Evolutionary conservation across 169 alveolate species (phyloP).

Genomic region (Cryptosporidium parvum): DNA sequence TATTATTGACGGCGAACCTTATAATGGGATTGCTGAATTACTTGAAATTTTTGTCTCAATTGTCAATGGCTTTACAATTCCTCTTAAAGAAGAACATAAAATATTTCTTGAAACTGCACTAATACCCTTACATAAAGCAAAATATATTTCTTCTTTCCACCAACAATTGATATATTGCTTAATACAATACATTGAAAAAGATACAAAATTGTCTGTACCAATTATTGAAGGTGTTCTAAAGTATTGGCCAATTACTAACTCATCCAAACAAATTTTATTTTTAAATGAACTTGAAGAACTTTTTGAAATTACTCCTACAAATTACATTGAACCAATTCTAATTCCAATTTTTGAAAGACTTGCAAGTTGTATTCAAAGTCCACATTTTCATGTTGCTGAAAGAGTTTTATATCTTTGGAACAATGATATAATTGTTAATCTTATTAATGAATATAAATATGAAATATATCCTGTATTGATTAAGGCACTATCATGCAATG

Average conservation of each 20-base stretch:
- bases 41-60: constrained; percentile 94
- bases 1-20: constrained; percentile 93
- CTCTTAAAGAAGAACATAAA: constrained; percentile 97
- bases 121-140: constrained; percentile 96
- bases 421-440: constrained; percentile 88
- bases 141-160: constrained; percentile 92
- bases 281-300: constrained; percentile 96
- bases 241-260: constrained; percentile 97
- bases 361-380: constrained; percentile 81
- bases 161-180: constrained; percentile 95
- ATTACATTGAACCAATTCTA: constrained; percentile 86
- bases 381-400: constrained; percentile 92
- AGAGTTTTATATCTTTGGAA: constrained; percentile 92
- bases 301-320: constrained; percentile 85
- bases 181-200: constrained; percentile 95
- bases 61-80: constrained; percentile 97
- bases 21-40: constrained; percentile 96
- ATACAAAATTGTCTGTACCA: constrained; percentile 93
- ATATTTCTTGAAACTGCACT: constrained; percentile 93
- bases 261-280: constrained; percentile 94
- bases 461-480: constrained; percentile 83
- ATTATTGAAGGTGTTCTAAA: constrained; percentile 92
- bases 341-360: constrained; percentile 83
- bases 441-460: constrained; percentile 84
- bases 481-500: constrained; percentile 79